These are phyloP conservation scores for Capsella rubella DNA, from an alignment of 441 rosid species.

Conservation along the genomic window DNA sequence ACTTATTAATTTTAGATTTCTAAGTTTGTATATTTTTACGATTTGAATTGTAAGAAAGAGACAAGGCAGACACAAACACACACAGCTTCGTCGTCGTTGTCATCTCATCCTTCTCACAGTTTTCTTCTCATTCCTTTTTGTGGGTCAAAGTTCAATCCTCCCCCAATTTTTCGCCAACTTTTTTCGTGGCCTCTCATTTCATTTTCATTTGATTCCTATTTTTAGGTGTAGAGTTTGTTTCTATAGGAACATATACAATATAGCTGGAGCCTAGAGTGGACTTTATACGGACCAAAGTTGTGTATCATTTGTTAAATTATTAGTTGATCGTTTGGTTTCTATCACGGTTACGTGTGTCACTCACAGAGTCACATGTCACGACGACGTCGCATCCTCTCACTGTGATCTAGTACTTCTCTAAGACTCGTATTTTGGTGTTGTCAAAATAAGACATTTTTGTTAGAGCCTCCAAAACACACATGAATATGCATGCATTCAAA, in stretches of 20 bases:
- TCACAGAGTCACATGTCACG: background rate
- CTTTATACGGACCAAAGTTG: background rate
- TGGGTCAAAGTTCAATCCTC: slow-evolving; percentile 30
- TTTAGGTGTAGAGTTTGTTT: slow-evolving; percentile 15
- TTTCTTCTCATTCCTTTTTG: slow-evolving; percentile 31
- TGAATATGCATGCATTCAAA: too few relatives aligned
- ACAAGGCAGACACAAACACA: slow-evolving; percentile 13
- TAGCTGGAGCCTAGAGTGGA: background rate
- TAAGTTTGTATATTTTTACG: background rate
- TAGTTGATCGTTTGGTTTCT: background rate
- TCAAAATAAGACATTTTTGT: too few relatives aligned
- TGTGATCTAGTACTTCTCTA: background rate
- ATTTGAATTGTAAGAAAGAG: slow-evolving; percentile 3
- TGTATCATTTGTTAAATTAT: background rate
- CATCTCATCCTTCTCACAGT: slow-evolving; percentile 22
- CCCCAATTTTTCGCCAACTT: slow-evolving; percentile 18
- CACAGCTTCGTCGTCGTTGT: slow-evolving; percentile 16
- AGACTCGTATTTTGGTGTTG: background rate
- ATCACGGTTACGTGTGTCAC: background rate
- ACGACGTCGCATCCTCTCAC: background rate
- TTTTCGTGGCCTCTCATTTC: slow-evolving; percentile 26
- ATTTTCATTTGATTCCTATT: slow-evolving; percentile 8
- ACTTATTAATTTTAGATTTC: too few relatives aligned
- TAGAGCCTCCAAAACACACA: too few relatives aligned
- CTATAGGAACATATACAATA: background rate